Evolutionary conservation across 2,329 filamentous ascomycete genomes (phyloP).

Genomic region (Microascus cirrosus): DNA sequence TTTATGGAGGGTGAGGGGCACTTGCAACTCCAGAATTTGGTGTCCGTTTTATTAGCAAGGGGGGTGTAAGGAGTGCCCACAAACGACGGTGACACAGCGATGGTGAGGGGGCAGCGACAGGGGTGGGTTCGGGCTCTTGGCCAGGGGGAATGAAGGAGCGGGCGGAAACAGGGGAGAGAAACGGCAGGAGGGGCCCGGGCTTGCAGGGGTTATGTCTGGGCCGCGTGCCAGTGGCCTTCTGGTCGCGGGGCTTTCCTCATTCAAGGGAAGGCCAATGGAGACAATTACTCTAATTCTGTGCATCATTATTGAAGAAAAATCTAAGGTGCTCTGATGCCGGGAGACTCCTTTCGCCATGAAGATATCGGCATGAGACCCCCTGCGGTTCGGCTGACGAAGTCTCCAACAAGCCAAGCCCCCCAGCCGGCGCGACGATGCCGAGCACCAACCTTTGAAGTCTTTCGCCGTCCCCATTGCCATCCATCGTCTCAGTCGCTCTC

Average conservation of each 20-base stretch:
- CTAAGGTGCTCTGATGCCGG: too few species aligned
- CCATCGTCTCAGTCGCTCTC: background rate
- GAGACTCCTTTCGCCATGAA: too few species aligned
- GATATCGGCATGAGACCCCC: too few species aligned
- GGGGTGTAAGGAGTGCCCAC: background rate
- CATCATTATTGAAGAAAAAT: too few species aligned
- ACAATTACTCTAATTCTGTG: too few species aligned
- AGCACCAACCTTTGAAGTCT: background rate
- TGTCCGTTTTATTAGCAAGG: slow-evolving; percentile 6
- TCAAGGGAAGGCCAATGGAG: too few species aligned
- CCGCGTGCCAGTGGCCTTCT: background rate
- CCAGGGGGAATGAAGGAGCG: slow-evolving; percentile 4
- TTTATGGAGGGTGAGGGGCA: background rate
- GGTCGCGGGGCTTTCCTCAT: too few species aligned
- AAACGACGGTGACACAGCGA: background rate
- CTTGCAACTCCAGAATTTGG: background rate
- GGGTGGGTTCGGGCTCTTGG: background rate
- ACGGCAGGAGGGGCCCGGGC: background rate
- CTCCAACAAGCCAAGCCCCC: too few species aligned
- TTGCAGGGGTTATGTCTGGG: background rate
- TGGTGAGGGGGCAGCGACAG: background rate
- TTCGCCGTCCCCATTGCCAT: background rate
- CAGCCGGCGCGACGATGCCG: background rate
- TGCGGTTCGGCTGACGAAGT: too few species aligned
- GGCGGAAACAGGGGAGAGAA: slow-evolving; percentile 1